These are phyloP conservation scores for Aspergillus brasiliensis DNA, from an alignment of 2,329 filamentous ascomycete species.

Conservation along the genomic window DNA sequence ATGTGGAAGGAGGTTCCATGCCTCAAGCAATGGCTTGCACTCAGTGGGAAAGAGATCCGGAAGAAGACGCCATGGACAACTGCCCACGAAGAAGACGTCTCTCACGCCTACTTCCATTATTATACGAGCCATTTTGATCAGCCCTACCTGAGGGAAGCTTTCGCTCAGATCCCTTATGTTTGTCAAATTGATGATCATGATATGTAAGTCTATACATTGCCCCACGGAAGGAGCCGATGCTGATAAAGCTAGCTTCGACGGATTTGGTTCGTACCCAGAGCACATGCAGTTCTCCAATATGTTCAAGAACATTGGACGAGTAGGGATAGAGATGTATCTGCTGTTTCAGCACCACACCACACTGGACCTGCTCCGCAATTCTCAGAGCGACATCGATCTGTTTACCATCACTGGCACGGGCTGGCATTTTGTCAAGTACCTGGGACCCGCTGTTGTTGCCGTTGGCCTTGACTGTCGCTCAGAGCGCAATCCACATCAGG, in stretches of 20 bases:
- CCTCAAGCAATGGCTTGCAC: constrained; percentile 91
- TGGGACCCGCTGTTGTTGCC: constrained; percentile 86
- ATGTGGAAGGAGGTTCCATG: constrained; percentile 95
- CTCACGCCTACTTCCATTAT: constrained; percentile 97
- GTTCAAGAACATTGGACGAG: constrained; percentile 96
- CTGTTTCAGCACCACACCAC: constrained; percentile 98
- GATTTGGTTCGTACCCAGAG: constrained; percentile 94
- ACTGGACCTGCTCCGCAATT: constrained; percentile 85
- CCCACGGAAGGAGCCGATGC: neutral
- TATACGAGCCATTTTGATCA: constrained; percentile 99
- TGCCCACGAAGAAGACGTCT: constrained; percentile 90
- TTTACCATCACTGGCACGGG: constrained; percentile 97
- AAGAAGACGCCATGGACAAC: constrained; percentile 92
- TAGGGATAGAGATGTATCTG: constrained; percentile 96
- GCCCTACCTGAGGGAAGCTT: constrained; percentile 88
- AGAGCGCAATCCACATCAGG: constrained; percentile 84
- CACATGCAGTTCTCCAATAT: constrained; percentile 98
- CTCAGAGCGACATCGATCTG: constrained; percentile 83
- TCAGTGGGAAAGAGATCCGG: constrained; percentile 88
- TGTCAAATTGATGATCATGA: constrained; percentile 95
- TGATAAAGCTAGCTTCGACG: constrained; percentile 72
- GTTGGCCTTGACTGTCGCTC: constrained; percentile 90
- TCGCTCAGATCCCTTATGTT: constrained; percentile 94
- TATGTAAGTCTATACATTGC: constrained; percentile 67
- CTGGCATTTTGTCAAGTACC: constrained; percentile 97